Evolutionary conservation across 768 basidiomycete genomes (phyloP).

Genomic region (Plicaturopsis crispa): DNA sequence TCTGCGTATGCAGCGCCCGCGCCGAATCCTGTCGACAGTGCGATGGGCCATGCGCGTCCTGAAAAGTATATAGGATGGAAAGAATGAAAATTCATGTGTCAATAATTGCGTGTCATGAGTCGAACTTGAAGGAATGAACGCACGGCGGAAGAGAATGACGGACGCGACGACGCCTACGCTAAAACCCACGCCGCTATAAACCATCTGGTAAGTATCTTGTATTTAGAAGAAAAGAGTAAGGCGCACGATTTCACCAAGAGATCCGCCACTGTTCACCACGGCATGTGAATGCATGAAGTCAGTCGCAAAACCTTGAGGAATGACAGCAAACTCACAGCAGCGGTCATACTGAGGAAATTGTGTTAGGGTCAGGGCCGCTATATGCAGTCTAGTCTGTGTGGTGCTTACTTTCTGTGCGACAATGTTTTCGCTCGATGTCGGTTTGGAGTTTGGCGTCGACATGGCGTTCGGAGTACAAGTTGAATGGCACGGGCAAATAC

Average conservation of each 20-base stretch:
- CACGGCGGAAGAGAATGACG: constrained; percentile 87
- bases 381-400: constrained; percentile 3
- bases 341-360: constrained; percentile 61
- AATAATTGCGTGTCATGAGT: background rate
- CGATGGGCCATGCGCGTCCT: constrained; percentile 93
- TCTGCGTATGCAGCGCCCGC: constrained; percentile 84
- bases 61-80: constrained; percentile 7
- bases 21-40: constrained; percentile 81
- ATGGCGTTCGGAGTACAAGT: constrained; percentile 26
- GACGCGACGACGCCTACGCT: constrained; percentile 84
- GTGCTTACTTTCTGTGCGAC: constrained; percentile 75
- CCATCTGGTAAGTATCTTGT: constrained; percentile 7
- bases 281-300: constrained; percentile 6
- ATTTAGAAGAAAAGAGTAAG: background rate
- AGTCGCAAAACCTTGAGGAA: constrained; percentile 6
- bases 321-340: constrained; percentile 50
- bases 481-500: too few species aligned
- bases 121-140: constrained; percentile 25
- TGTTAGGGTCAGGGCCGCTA: background rate
- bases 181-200: constrained; percentile 75
- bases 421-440: constrained; percentile 82
- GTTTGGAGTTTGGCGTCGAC: constrained; percentile 51
- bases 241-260: constrained; percentile 81
- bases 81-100: constrained; percentile 5
- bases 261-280: constrained; percentile 51